phyloP scores from a whole-genome alignment of 2,329 filamentous ascomycete genomes.

The Fusarium verrucosum region DNA sequence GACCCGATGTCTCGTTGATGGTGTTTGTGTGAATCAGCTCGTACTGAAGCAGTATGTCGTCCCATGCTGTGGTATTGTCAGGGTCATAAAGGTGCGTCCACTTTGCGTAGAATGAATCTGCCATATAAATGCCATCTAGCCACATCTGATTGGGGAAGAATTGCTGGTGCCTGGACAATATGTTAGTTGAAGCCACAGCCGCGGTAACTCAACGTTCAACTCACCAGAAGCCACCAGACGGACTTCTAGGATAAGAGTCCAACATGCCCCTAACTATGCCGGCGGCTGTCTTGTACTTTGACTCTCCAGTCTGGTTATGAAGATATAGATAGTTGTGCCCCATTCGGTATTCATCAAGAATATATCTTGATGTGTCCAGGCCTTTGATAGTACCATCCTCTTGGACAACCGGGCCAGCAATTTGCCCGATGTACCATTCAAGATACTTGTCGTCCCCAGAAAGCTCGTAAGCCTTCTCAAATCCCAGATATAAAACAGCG shows the following conservation, averaged over 20 bases:
- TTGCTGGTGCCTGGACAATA: constrained; percentile 38
- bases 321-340: constrained; percentile 61
- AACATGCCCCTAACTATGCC: constrained; percentile 56
- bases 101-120: constrained; percentile 53
- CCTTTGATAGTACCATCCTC: constrained; percentile 57
- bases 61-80: constrained; percentile 51
- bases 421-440: constrained; percentile 54
- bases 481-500: constrained; percentile 57
- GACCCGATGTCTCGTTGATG: constrained; percentile 48
- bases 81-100: constrained; percentile 50
- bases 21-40: constrained; percentile 55
- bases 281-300: constrained; percentile 59
- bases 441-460: constrained; percentile 55
- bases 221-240: constrained; percentile 61
- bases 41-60: constrained; percentile 56
- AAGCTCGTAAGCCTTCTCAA: constrained; percentile 56
- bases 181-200: neutral
- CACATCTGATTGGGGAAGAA: constrained; percentile 63
- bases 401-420: constrained; percentile 56
- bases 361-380: constrained; percentile 58
- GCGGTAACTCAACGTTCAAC: accelerated
- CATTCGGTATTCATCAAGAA: constrained; percentile 60
- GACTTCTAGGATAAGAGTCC: constrained; percentile 57
- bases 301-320: constrained; percentile 55
- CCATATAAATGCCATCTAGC: constrained; percentile 64